A percentile compares a stretch with the other conserved stretches of the same genome.
Conservation (phyloP, 75 land plant genomes). For the Pinus taeda region DNA sequence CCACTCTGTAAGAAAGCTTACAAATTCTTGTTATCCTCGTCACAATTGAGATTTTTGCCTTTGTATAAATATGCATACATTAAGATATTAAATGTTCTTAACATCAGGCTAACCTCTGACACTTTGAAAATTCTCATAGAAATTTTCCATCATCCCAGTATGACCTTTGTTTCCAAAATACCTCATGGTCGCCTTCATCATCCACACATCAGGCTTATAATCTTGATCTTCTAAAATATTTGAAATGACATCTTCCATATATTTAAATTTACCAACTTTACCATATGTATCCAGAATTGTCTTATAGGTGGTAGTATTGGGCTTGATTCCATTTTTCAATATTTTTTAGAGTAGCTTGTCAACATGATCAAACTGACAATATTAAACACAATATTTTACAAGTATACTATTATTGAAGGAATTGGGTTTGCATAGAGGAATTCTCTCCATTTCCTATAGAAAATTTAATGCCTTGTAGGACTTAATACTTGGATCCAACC, state of each 20-base stretch:
- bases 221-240: constrained; percentile 45
- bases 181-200: constrained; percentile 70
- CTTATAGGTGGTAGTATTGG: constrained; percentile 79
- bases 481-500: constrained; percentile 45
- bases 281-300: constrained; percentile 82
- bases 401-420: constrained; percentile 72
- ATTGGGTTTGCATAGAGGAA: constrained; percentile 63
- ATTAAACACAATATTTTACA: constrained; percentile 65
- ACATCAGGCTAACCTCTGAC: constrained; percentile 59
- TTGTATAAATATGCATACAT: constrained; percentile 48
- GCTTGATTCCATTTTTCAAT: constrained; percentile 49
- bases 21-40: too few species aligned
- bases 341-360: constrained; percentile 55
- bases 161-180: constrained; percentile 70
- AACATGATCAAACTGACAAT: constrained; percentile 50
- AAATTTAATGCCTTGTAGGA: constrained; percentile 59
- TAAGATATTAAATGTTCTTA: constrained; percentile 70
- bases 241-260: constrained; percentile 58
- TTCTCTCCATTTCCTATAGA: constrained; percentile 58
- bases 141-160: constrained; percentile 75
- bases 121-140: constrained; percentile 64
- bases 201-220: constrained; percentile 76
- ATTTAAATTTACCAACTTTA: constrained; percentile 61
- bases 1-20: too few species aligned
- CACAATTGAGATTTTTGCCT: too few species aligned